phyloP scores from a whole-genome alignment of 2,329 filamentous ascomycete species.

The Endothia cerciana region DNA sequence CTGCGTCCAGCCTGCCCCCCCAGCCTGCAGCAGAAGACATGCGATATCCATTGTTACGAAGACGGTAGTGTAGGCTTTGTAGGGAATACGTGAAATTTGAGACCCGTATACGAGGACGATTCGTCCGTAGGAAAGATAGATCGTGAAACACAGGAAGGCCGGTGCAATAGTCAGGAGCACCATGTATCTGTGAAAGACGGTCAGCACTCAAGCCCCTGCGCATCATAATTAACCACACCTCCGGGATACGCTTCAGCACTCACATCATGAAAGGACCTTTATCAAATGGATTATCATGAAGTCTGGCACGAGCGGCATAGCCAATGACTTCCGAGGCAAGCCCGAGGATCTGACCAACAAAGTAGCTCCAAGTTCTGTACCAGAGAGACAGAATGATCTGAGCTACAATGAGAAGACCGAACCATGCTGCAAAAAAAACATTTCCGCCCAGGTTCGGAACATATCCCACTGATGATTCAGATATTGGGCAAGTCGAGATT shows the following conservation, averaged over 20 bases:
- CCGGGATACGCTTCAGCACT: neutral
- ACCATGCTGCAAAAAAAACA: neutral
- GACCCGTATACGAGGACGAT: neutral
- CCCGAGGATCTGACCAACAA: neutral
- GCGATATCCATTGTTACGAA: neutral
- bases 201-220: neutral
- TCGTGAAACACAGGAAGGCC: neutral
- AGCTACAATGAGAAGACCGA: neutral
- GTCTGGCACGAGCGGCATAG: neutral
- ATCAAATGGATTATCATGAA: neutral
- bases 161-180: neutral
- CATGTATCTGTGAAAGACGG: neutral
- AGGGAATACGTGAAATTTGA: neutral
- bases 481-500: neutral
- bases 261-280: neutral
- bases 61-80: neutral
- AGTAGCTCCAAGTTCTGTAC: neutral
- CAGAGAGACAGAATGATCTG: neutral
- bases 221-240: neutral
- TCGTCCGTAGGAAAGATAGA: neutral
- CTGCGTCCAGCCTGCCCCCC: neutral
- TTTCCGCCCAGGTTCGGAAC: neutral
- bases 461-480: neutral
- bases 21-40: constrained; percentile 1
- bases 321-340: neutral